These are phyloP conservation scores for Trichoderma afroharzianum DNA, from an alignment of 2,329 filamentous ascomycete species.

Conservation along the genomic window DNA sequence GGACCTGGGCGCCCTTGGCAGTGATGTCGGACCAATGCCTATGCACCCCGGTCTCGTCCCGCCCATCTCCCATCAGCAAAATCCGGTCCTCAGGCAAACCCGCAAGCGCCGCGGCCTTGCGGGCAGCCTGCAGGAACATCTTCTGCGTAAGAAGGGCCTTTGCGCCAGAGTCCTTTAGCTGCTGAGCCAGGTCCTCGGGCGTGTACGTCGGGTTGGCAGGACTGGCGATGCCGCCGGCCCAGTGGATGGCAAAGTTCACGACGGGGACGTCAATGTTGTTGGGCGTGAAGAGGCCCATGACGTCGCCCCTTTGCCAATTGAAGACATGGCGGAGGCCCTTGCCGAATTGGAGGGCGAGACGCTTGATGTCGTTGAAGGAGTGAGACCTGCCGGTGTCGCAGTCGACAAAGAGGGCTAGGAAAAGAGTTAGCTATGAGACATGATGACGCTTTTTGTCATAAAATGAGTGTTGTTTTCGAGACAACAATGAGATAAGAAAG, in stretches of 20 bases:
- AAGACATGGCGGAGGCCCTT: slow-evolving; percentile 70
- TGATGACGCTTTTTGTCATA: not conserved
- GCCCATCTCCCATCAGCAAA: slow-evolving; percentile 69
- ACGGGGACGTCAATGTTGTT: slow-evolving; percentile 82
- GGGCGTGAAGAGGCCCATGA: slow-evolving; percentile 76
- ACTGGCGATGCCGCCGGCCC: slow-evolving; percentile 78
- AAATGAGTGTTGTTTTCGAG: not conserved
- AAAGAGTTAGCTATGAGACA: not conserved
- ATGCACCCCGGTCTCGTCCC: slow-evolving; percentile 54
- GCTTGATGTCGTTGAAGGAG: slow-evolving; percentile 65
- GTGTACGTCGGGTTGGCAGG: slow-evolving; percentile 89
- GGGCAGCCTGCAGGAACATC: slow-evolving; percentile 60
- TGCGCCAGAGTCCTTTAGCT: slow-evolving; percentile 74
- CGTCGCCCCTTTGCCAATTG: slow-evolving; percentile 79
- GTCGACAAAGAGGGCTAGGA: slow-evolving; percentile 74
- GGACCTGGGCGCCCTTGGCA: slow-evolving; percentile 51
- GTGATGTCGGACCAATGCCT: slow-evolving; percentile 72
- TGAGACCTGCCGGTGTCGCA: slow-evolving; percentile 64
- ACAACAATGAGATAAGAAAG: not conserved
- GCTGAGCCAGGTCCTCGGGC: slow-evolving; percentile 75
- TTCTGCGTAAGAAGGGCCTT: slow-evolving; percentile 73
- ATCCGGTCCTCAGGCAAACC: slow-evolving; percentile 71
- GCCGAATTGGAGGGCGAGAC: slow-evolving; percentile 70
- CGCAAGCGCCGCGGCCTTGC: slow-evolving; percentile 63
- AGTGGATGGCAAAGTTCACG: slow-evolving; percentile 73